These are phyloP conservation scores for Melampsora larici-populina DNA, from an alignment of 1,284 basidiomycete genomes.

Conservation along the genomic window DNA sequence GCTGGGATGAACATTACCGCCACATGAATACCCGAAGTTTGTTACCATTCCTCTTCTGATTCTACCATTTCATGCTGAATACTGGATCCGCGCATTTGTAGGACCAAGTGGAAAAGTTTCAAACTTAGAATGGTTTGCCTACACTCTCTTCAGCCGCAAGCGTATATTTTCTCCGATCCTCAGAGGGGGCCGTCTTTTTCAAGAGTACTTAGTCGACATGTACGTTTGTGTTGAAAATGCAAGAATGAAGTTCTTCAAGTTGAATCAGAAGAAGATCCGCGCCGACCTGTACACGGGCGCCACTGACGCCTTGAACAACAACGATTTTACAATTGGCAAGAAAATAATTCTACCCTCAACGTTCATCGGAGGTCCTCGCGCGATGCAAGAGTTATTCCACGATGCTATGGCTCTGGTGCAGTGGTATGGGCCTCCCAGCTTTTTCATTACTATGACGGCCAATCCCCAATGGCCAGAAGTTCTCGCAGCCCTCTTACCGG, in stretches of 20 bases:
- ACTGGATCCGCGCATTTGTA: no score
- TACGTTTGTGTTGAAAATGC: neutral
- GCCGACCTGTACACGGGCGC: neutral
- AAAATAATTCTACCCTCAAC: slow-evolving; percentile 52
- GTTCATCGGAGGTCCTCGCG: slow-evolving; percentile 41
- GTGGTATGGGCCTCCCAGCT: slow-evolving; percentile 51
- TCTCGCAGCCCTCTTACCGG: neutral
- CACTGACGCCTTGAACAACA: neutral
- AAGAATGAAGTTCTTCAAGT: neutral
- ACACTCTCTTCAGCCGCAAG: no score
- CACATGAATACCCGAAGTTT: no score
- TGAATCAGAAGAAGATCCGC: neutral
- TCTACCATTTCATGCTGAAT: no score
- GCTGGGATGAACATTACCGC: no score
- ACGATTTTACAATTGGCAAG: no score
- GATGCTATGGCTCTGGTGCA: slow-evolving; percentile 55
- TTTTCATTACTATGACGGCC: slow-evolving; percentile 56
- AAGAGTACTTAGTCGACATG: neutral
- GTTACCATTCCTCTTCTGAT: no score
- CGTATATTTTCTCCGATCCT: neutral
- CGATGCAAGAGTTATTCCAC: slow-evolving; percentile 44
- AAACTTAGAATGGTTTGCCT: no score
- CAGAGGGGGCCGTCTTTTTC: neutral
- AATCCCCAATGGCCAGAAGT: slow-evolving; percentile 54
- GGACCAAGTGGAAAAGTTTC: no score